phyloP scores from a whole-genome alignment of 176 grass and related monocot genomes.

The Phoenix roebelenii region DNA sequence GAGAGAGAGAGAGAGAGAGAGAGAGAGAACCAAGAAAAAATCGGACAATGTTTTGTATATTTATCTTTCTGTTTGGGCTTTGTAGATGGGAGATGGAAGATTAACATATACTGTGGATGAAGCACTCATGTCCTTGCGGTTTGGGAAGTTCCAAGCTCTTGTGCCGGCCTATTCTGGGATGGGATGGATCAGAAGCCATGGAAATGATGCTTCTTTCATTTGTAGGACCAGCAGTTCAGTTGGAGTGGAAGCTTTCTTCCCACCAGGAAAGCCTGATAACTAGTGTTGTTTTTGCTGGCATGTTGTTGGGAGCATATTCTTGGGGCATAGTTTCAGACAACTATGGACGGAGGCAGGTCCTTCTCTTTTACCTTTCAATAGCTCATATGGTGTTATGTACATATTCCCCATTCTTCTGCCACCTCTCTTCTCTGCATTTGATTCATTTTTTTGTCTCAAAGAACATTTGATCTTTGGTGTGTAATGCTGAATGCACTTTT shows the following conservation, averaged over 20 bases:
- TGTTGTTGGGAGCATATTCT: conserved; percentile 83
- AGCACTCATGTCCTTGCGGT: conserved; percentile 67
- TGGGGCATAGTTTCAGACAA: conserved; percentile 94
- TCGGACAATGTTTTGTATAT: too few species aligned
- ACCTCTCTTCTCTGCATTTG: not conserved
- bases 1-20: too few species aligned
- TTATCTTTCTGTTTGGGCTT: not conserved
- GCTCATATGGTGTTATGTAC: too few species aligned
- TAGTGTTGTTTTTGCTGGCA: conserved; percentile 78
- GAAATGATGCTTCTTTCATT: conserved; percentile 98
- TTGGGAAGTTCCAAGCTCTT: conserved; percentile 80
- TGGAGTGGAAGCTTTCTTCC: conserved; percentile 74
- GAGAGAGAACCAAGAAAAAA: too few species aligned
- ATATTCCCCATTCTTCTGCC: not conserved
- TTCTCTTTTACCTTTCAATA: not conserved
- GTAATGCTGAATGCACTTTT: too few species aligned
- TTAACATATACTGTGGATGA: conserved; percentile 81
- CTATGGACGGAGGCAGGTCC: conserved; percentile 67
- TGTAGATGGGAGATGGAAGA: conserved; percentile 58
- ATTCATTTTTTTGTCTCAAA: too few species aligned
- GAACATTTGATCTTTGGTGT: too few species aligned
- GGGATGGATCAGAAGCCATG: conserved; percentile 95
- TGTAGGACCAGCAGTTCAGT: conserved; percentile 76
- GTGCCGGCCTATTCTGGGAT: conserved; percentile 85
- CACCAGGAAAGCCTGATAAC: conserved; percentile 77